Evolutionary conservation across 129 eudicot genomes (phyloP), one percentile per base, ranked within the genome.

Genomic region (Logfia minima): DNA sequence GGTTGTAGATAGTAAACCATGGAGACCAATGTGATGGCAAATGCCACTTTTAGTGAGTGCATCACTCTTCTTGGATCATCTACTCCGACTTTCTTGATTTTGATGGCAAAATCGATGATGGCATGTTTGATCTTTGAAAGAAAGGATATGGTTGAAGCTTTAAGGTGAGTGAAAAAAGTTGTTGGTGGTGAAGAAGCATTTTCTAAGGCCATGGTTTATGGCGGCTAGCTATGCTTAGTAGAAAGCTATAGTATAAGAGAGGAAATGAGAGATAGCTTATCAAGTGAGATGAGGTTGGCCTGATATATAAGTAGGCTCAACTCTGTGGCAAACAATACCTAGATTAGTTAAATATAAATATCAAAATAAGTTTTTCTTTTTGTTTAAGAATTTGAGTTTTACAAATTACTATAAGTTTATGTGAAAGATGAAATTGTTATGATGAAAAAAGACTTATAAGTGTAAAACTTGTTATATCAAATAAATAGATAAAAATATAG

Each of bases 21-120:
- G 16, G 95, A 88, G 19, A 92, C 92, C 63, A 92, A 48, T 39
- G 92, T 87, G 45, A 92, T 86, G 72, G 95, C 95, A 74, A 92
- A 52, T 17, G 89, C 97, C 45, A 89, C 88, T 71, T 92, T 92
- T 6, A 83, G 60, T 6, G 90, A 80, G 76, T 92, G 97, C 14
- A 68, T 21, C 6, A 87, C 73, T 61, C 88, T 85, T 77, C 95
- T 92, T 1, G 97, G 92, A 71, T 92, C 97, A 79, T 92, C 95
- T 58, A 74, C 16, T 35, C 83, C 95, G 1, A 80, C 28, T 35
- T 85, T 80, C 88, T 80, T 89, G 7, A 51, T 60, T 32, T 62
- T 68, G 35, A 59, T 69, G 22, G 77, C 84, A 0, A 67, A 7
- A 5, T 75, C 84, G 13, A 67, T 48, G 2, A 78, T 56, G 3